Percentiles rank a stretch among this genome's conserved stretches.
Evolutionary conservation across 495 filamentous ascomycete species (phyloP).

Genomic region (Amorphotheca resinae): DNA sequence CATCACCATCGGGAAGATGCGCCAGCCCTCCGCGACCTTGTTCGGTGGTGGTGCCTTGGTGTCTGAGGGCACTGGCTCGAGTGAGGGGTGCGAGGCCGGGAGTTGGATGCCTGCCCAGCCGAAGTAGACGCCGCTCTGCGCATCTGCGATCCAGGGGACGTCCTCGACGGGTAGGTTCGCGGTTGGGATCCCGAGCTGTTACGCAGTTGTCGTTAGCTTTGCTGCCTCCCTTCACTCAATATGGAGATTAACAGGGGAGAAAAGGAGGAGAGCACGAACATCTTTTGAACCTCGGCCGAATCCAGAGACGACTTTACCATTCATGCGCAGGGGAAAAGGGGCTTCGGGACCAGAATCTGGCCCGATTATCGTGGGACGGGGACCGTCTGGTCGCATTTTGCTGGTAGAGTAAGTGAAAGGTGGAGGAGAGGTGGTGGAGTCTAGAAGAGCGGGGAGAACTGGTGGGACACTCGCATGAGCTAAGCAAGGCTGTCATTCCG

Average conservation of each 20-base stretch:
- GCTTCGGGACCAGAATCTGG: slow-evolving; percentile 53
- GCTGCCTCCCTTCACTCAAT: not conserved
- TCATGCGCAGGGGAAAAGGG: slow-evolving; percentile 72
- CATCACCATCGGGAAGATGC: slow-evolving; percentile 79
- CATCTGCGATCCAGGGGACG: slow-evolving; percentile 55
- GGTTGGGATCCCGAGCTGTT: slow-evolving; percentile 82
- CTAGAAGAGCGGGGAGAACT: not conserved
- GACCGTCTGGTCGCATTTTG: slow-evolving; percentile 8
- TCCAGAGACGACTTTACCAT: slow-evolving; percentile 76
- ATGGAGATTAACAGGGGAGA: not conserved
- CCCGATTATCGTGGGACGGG: slow-evolving; percentile 55
- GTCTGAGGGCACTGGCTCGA: slow-evolving; percentile 5
- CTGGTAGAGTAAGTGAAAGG: not conserved
- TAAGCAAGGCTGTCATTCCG: not conserved
- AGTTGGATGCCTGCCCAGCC: slow-evolving; percentile 66
- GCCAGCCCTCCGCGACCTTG: slow-evolving; percentile 17
- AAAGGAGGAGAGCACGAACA: slow-evolving; percentile 24
- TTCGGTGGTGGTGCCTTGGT: not conserved
- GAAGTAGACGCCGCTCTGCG: slow-evolving; percentile 78
- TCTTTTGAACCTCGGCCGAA: slow-evolving; percentile 92
- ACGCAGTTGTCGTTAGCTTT: slow-evolving; percentile 5
- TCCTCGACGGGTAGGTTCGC: slow-evolving; percentile 86
- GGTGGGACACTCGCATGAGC: not conserved
- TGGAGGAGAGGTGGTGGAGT: not conserved
- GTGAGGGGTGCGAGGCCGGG: slow-evolving; percentile 25